Conservation (phyloP, 441 rosid genomes). For the Aquilaria agallochum region DNA sequence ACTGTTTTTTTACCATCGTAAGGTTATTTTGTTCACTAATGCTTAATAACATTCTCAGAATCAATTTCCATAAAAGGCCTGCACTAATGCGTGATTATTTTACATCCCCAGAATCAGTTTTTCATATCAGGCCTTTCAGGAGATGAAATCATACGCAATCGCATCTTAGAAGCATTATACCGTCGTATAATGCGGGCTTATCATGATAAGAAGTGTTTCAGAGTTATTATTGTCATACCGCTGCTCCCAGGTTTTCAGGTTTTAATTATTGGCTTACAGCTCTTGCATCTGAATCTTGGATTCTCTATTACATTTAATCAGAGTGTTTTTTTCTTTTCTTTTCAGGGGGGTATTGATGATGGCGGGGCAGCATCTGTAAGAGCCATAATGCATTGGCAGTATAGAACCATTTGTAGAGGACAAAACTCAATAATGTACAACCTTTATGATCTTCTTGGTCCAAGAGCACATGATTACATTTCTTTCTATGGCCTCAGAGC, state of each 20-base stretch:
- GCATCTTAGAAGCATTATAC: conserved; percentile 85
- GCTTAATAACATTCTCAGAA: too few species aligned
- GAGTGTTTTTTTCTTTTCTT: conserved; percentile 19
- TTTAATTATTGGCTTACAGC: conserved; percentile 16
- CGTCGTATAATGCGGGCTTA: conserved; percentile 80
- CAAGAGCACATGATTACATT: conserved; percentile 73
- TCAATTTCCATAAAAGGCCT: too few species aligned
- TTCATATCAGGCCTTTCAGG: conserved; percentile 98
- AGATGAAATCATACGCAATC: conserved; percentile 83
- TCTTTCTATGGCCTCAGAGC: conserved; percentile 97
- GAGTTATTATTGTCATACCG: conserved; percentile 92
- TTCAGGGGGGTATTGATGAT: conserved; percentile 97
- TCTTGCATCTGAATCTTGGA: conserved; percentile 13
- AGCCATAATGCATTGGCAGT: conserved; percentile 99
- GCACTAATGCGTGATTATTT: conserved; percentile 33
- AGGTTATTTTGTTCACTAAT: too few species aligned
- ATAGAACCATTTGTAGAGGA: conserved; percentile 93
- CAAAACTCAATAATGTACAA: conserved; percentile 82
- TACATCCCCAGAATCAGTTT: conserved; percentile 94
- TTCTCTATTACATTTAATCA: conserved; percentile 8
- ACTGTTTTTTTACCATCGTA: too few species aligned
- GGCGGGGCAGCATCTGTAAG: conserved; percentile 97
- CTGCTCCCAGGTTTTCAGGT: conserved; percentile 99
- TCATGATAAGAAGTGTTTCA: conserved; percentile 80
- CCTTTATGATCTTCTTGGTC: conserved; percentile 70